These are phyloP conservation scores for Naegleria gruberi DNA, from an alignment of 208 protist species.

Conservation along the genomic window DNA sequence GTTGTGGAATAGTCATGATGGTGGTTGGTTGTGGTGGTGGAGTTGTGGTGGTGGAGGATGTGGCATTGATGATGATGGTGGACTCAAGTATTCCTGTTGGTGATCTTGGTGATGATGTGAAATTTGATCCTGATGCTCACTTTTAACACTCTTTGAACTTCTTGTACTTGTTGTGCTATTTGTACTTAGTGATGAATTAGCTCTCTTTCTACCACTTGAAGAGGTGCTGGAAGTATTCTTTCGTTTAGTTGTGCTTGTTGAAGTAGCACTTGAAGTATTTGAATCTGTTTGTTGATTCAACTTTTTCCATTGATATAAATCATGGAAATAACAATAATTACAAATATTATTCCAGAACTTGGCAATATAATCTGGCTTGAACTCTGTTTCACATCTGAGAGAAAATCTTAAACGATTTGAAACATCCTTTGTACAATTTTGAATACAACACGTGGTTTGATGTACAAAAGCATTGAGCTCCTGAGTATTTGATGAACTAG, in stretches of 20 bases:
- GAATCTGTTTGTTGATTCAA: no score
- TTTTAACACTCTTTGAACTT: no score
- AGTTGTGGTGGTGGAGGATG: background rate
- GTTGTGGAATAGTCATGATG: background rate
- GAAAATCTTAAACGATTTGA: background rate
- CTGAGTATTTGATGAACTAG: no score
- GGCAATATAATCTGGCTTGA: background rate
- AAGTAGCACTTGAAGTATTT: no score
- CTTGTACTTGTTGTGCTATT: no score
- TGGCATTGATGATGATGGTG: background rate
- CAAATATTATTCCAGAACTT: background rate
- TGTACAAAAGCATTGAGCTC: no score
- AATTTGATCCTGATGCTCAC: no score
- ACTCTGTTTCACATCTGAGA: background rate
- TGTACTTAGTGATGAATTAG: no score
- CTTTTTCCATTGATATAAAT: background rate
- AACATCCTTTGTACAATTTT: background rate
- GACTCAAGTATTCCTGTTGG: no score
- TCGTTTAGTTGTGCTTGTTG: no score
- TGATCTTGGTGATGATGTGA: no score
- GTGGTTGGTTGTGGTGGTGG: background rate
- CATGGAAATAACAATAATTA: constrained; percentile 7
- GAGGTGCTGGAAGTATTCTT: no score
- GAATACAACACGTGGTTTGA: background rate
- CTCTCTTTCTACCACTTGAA: background rate